Evolutionary conservation across 177 flowering plant species (phyloP), one percentile per base, ranked within the genome.

Genomic region (Viscum album): DNA sequence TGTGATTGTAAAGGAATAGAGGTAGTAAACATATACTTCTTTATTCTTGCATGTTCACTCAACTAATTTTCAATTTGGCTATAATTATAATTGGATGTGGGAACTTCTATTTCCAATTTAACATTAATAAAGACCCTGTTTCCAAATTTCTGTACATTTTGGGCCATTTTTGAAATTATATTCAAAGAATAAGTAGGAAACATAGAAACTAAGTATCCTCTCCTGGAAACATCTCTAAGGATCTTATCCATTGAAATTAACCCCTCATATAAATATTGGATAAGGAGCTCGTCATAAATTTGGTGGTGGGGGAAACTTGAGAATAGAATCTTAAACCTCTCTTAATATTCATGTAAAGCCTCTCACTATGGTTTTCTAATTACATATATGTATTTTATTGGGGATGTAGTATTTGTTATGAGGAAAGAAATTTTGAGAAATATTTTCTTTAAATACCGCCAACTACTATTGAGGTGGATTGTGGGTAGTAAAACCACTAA

Each of bases 251-350:
- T 63, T 15, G 63, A 31, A 36, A 34, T 2, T 28, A 68, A 7
- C 1, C 75, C 75, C 31, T 66, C 60, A 60, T 72, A 72, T 23
- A 71, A 71, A 36, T 71, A 71, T 29, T 66, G 50, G 23, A 71
- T 63, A 35, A 66, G 68, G 19, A 72, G 69, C 56, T 71, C 64
- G 6, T 66, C 64, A 31, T 4, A 21, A 21, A 62, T 39, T 39
- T 8, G 17, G 45, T 17, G 8, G 45, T n/a, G n/a, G n/a, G n/a
- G n/a, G n/a, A n/a, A n/a, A n/a, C n/a, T n/a, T n/a, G n/a, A n/a
- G n/a, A n/a, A n/a, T n/a, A n/a, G n/a, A n/a, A n/a, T n/a, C 17
- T 39, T 39, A 39, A 39, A 39, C 17, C 45, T 39, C 17, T 39
- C 45, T 17, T 17, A 39, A 39, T 39, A 66, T 24, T 66, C 74